Conservation (phyloP, 1,284 basidiomycete genomes). For the Paramarasmius palmivorus region DNA sequence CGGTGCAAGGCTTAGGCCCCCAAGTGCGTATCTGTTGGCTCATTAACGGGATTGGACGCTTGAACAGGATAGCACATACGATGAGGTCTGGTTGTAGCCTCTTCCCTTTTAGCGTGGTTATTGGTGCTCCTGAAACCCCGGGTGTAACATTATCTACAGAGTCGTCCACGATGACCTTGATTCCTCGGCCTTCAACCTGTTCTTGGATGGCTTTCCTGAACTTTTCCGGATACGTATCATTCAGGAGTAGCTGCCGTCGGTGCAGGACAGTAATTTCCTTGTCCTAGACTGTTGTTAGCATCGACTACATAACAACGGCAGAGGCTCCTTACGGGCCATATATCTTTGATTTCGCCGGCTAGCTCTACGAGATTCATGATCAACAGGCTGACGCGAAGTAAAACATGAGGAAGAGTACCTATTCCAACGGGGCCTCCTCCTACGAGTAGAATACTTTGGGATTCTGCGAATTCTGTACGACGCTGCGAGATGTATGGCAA, state of each 20-base stretch:
- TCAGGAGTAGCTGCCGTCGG: conserved; percentile 50
- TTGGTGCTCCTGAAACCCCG: conserved; percentile 26
- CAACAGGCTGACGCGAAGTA: conserved; percentile 8
- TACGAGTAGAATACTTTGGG: conserved; percentile 52
- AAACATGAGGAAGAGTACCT: conserved; percentile 36
- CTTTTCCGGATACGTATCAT: conserved; percentile 54
- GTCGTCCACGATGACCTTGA: conserved; percentile 58
- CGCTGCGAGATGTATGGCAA: conserved; percentile 39
- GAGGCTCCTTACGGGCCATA: conserved; percentile 41
- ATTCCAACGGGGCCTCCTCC: conserved; percentile 66
- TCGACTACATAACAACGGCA: conserved; percentile 4
- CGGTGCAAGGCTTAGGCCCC: conserved; percentile 43
- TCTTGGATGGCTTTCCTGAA: conserved; percentile 51
- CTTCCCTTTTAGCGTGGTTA: conserved; percentile 56
- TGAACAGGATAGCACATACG: conserved; percentile 34
- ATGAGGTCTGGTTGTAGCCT: conserved; percentile 56
- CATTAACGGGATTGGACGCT: not conserved
- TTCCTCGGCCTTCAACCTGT: conserved; percentile 40
- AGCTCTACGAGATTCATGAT: conserved; percentile 39
- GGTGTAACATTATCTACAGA: conserved; percentile 46
- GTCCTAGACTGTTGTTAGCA: conserved; percentile 31
- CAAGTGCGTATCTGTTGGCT: conserved; percentile 42
- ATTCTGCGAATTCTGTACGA: conserved; percentile 45
- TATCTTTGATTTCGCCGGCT: conserved; percentile 58
- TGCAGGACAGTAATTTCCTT: conserved; percentile 71